Evolutionary conservation across 2,329 filamentous ascomycete genomes (phyloP), one percentile per base, ranked within the genome.

Genomic region (Tolypocladium inflatum): DNA sequence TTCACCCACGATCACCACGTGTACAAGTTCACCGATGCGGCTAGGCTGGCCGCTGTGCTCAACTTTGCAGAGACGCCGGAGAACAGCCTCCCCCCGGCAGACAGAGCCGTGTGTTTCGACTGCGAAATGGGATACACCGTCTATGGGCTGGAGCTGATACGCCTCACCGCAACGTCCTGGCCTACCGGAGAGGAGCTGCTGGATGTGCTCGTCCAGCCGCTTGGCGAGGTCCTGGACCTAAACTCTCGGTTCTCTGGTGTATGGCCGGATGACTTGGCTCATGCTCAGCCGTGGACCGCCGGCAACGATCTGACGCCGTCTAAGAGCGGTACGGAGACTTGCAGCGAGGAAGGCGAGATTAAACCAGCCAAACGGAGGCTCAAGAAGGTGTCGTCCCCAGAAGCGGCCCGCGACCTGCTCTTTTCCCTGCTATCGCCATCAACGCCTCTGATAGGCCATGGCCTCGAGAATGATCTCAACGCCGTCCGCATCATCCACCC

Each of bases 51-150:
- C 0, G 76, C 86, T 0, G 75, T 93, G 3, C 80, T 95, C 65
- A 91, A 93, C 55, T 99, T 95, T 70, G 81, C 84, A 58, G 74
- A 83, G 61, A 97, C 94, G 0, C 92, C 92, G 0, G 73, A 78
- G 15, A 91, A 91, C 63, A 70, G 76, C 1, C 65, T 73, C 2
- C 78, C 76, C 1, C 74, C 77, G 0, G 66, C 71, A 1, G 75
- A 80, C 56, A 82, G 82, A 41, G 90, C 88, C 2, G 85, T 97
- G 13, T 88, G 86, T 62, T 93, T 99, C 66, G 94, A 99, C 70
- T 97, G 94, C 67, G 94, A 99, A 70, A 99, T 99, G 94, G 90
- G 90, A 5, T 97, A 96, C 68, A 99, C 95, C 0, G 89, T 90
- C 1, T 73, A 88, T 55, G 94, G 95, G 0, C 76, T 97, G 63